phyloP scores from a whole-genome alignment of 371 early-diverging fungal species.

The Basidiobolus meristosporus region DNA sequence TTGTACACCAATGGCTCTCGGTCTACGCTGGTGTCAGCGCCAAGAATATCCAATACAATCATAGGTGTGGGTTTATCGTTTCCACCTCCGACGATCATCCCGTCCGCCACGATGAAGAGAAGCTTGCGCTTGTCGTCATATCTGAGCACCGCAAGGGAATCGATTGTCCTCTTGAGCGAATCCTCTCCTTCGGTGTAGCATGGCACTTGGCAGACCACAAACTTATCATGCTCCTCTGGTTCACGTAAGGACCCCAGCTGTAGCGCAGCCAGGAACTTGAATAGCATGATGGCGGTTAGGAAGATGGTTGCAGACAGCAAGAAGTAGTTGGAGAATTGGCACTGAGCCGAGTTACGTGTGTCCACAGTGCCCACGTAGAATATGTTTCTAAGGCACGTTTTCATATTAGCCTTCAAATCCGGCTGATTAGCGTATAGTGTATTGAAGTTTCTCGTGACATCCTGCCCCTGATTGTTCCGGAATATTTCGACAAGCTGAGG shows the following conservation, averaged over 20 bases:
- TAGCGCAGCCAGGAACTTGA: constrained; percentile 85
- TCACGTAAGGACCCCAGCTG: constrained; percentile 54
- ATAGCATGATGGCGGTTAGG: constrained; percentile 63
- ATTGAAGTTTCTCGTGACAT: constrained; percentile 2
- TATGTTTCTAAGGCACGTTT: constrained; percentile 58
- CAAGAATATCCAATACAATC: constrained; percentile 87
- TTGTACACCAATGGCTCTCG: constrained; percentile 86
- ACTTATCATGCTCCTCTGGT: constrained; percentile 75
- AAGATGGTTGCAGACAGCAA: constrained; percentile 56
- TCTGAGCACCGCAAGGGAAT: constrained; percentile 77
- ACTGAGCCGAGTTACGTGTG: constrained; percentile 52
- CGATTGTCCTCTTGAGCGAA: constrained; percentile 79
- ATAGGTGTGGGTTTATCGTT: constrained; percentile 95
- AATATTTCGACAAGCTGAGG: constrained; percentile 35
- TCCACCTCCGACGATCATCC: constrained; percentile 90
- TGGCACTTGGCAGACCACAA: constrained; percentile 85
- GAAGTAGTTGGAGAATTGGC: constrained; percentile 78
- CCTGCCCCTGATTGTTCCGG: constrained; percentile 38
- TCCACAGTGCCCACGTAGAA: constrained; percentile 85
- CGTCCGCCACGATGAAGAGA: constrained; percentile 79
- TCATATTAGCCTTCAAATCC: constrained; percentile 7
- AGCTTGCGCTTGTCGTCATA: constrained; percentile 94
- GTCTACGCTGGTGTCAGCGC: constrained; percentile 67
- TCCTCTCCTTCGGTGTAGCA: constrained; percentile 96
- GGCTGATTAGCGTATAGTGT: constrained; percentile 4